Evolutionary conservation across 495 filamentous ascomycete species (phyloP).

Genomic region (Pyrenula aspistea): DNA sequence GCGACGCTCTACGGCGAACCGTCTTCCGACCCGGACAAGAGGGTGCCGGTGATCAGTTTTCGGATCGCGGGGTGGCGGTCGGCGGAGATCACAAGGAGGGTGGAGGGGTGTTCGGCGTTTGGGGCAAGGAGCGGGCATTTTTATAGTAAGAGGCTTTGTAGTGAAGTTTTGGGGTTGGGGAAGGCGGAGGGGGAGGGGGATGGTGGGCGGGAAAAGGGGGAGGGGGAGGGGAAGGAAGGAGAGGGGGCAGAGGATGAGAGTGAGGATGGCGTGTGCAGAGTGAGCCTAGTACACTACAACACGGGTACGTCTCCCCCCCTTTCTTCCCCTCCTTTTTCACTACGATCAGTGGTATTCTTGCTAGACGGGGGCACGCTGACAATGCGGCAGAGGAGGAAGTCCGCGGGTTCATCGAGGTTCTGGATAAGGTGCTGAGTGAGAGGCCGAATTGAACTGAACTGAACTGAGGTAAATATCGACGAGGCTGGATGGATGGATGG

Average conservation of each 20-base stretch:
- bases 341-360: no score
- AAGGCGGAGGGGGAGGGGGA: no score
- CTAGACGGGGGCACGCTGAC: slow-evolving; percentile 12
- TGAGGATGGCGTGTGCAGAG: slow-evolving; percentile 59
- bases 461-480: no score
- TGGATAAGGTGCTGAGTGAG: slow-evolving; percentile 29
- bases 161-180: slow-evolving; percentile 44
- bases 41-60: slow-evolving; percentile 60
- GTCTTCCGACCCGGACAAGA: slow-evolving; percentile 21
- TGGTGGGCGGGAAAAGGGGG: no score
- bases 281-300: slow-evolving; percentile 67
- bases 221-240: no score
- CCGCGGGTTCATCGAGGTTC: slow-evolving; percentile 30
- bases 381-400: slow-evolving; percentile 41
- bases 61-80: slow-evolving; percentile 42
- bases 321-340: no score
- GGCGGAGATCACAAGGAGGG: slow-evolving; percentile 45
- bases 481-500: slow-evolving; percentile 1
- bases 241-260: no score
- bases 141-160: slow-evolving; percentile 49
- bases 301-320: no score
- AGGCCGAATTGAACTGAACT: no score
- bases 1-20: slow-evolving; percentile 46
- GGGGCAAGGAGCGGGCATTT: slow-evolving; percentile 59
- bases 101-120: slow-evolving; percentile 41